A percentile compares a stretch with the other conserved stretches of the same genome.
These are phyloP conservation scores for Acer yangbiense DNA, from an alignment of 345 rosid species.

Conservation along the genomic window DNA sequence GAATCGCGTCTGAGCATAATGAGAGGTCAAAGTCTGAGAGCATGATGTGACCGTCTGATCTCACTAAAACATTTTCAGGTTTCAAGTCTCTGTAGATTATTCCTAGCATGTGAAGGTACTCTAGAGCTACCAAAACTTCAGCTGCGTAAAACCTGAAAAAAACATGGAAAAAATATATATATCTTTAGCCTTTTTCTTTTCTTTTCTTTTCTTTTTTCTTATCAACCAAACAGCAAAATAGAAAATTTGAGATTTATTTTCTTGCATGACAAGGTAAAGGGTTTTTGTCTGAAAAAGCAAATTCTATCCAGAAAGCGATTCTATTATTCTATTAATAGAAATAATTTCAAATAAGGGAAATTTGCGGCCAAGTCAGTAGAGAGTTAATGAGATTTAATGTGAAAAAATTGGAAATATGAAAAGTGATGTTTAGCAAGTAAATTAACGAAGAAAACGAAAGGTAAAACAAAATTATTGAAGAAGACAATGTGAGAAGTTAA, in stretches of 20 bases:
- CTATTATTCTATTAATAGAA: constrained; percentile 29
- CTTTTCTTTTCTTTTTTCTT: neutral
- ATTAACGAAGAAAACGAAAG: neutral
- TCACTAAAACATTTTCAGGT: constrained; percentile 88
- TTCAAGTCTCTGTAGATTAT: constrained; percentile 93
- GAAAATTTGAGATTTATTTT: constrained; percentile 18
- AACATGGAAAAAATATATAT: too few relatives aligned
- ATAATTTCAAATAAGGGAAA: constrained; percentile 31
- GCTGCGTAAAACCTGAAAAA: constrained; percentile 82
- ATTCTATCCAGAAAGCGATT: constrained; percentile 12
- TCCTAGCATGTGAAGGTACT: constrained; percentile 95
- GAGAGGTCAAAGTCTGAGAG: constrained; percentile 95
- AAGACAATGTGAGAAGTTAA: constrained; percentile 17
- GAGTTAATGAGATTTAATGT: constrained; percentile 22
- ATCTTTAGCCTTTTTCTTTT: neutral
- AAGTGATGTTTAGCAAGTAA: too few relatives aligned
- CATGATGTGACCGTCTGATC: constrained; percentile 99
- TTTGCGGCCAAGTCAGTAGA: constrained; percentile 29
- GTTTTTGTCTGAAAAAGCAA: neutral
- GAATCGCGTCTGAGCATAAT: constrained; percentile 74
- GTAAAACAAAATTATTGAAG: constrained; percentile 9
- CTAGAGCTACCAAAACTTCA: constrained; percentile 87
- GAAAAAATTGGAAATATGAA: constrained; percentile 18
- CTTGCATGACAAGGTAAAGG: constrained; percentile 27
- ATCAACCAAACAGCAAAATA: neutral